Evolutionary conservation across 805 yeast species (phyloP).

Genomic region (Candida nanaspora): DNA sequence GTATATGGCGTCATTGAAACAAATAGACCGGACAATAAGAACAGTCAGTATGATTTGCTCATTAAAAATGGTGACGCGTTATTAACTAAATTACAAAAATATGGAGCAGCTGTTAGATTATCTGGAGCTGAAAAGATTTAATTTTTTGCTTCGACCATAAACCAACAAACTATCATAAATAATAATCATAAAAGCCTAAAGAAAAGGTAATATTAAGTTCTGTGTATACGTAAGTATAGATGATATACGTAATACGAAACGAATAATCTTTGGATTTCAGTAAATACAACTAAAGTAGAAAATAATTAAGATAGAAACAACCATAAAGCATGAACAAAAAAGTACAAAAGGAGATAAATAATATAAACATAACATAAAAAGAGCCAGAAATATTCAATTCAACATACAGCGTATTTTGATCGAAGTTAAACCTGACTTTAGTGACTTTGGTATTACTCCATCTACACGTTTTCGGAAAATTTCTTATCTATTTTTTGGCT

Average conservation of each 20-base stretch:
- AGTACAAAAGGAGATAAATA: background rate
- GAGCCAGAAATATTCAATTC: too few species aligned
- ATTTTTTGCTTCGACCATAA: too few species aligned
- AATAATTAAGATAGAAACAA: background rate
- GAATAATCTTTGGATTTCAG: background rate
- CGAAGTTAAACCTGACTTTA: too few species aligned
- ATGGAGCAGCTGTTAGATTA: constrained; percentile 93
- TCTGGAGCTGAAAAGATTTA: constrained; percentile 78
- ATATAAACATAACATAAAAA: background rate
- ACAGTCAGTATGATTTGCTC: constrained; percentile 82
- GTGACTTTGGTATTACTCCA: too few species aligned
- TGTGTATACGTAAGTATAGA: too few species aligned
- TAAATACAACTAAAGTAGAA: constrained; percentile 1
- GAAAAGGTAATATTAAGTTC: too few species aligned
- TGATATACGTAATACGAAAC: background rate
- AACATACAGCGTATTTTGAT: too few species aligned
- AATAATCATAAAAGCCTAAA: too few species aligned
- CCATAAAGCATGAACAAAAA: background rate
- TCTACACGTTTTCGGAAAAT: too few species aligned
- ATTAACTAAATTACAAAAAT: constrained; percentile 90
- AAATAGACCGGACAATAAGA: constrained; percentile 93
- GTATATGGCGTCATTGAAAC: constrained; percentile 95
- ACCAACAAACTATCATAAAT: too few species aligned
- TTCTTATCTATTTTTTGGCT: too few species aligned
- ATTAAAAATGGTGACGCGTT: constrained; percentile 89